phyloP scores from a whole-genome alignment of 306 rosid species.

The Delonix regia region DNA sequence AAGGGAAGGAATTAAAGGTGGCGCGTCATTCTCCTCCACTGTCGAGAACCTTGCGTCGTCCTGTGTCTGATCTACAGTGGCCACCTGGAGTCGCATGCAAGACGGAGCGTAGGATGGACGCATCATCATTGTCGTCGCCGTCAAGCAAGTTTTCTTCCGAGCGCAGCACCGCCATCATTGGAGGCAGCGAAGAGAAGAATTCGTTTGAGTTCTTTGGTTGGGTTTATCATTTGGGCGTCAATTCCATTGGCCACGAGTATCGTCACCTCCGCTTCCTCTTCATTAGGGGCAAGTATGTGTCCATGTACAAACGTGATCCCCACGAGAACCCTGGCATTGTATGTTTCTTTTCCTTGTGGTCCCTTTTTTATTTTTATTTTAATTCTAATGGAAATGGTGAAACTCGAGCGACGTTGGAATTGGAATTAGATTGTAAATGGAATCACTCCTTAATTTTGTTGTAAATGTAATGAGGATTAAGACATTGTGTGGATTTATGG shows the following conservation, averaged over 20 bases:
- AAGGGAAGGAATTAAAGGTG: background rate
- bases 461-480: background rate
- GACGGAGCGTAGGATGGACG: slow-evolving; percentile 38
- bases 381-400: background rate
- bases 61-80: background rate
- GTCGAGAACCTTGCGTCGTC: background rate
- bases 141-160: slow-evolving; percentile 32
- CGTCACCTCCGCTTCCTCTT: slow-evolving; percentile 76
- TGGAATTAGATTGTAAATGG: background rate
- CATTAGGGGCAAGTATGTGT: slow-evolving; percentile 69
- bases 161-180: slow-evolving; percentile 1
- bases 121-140: slow-evolving; percentile 11
- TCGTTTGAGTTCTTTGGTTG: slow-evolving; percentile 75
- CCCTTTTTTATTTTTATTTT: background rate
- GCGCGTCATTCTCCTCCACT: background rate
- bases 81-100: background rate
- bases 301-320: slow-evolving; percentile 91
- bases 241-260: slow-evolving; percentile 83
- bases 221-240: slow-evolving; percentile 83
- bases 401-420: background rate
- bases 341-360: slow-evolving; percentile 8
- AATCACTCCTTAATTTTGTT: background rate
- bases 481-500: background rate
- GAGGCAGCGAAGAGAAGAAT: slow-evolving; percentile 45
- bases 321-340: slow-evolving; percentile 81